Conservation (phyloP, 2,329 filamentous ascomycete genomes). For the Aspergillus intermedius region DNA sequence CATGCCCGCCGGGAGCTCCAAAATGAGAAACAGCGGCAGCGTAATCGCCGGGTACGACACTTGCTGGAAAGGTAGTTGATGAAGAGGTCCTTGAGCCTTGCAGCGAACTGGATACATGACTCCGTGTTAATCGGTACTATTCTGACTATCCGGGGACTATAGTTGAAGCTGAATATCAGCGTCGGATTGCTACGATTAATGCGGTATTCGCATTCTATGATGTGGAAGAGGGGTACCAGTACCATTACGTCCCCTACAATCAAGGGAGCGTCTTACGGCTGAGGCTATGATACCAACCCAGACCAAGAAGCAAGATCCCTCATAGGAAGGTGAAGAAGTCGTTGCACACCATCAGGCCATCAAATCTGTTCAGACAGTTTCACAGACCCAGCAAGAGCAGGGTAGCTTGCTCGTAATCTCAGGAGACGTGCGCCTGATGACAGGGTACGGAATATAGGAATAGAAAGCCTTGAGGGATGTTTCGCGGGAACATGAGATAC, state of each 20-base stretch:
- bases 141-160: constrained; percentile 18
- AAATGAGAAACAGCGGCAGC: constrained; percentile 8
- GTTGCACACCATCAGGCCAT: constrained; percentile 10
- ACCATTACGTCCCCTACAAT: constrained; percentile 11
- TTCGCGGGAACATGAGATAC: too few species aligned
- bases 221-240: constrained; percentile 20
- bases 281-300: constrained; percentile 4
- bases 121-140: constrained; percentile 17
- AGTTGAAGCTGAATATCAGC: constrained; percentile 18
- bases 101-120: constrained; percentile 17
- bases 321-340: constrained; percentile 1
- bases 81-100: constrained; percentile 17
- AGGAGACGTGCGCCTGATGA: too few species aligned
- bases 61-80: constrained; percentile 7
- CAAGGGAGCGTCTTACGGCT: constrained; percentile 9
- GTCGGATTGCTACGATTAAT: constrained; percentile 20
- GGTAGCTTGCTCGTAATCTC: too few species aligned
- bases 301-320: constrained; percentile 10
- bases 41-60: too few species aligned
- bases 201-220: constrained; percentile 19
- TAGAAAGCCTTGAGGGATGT: too few species aligned
- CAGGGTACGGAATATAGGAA: too few species aligned
- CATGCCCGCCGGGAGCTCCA: constrained; percentile 9
- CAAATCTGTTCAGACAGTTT: constrained; percentile 12
- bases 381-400: constrained; percentile 4